phyloP scores from a whole-genome alignment of 2,329 filamentous ascomycete species.

The Fusarium siculi region DNA sequence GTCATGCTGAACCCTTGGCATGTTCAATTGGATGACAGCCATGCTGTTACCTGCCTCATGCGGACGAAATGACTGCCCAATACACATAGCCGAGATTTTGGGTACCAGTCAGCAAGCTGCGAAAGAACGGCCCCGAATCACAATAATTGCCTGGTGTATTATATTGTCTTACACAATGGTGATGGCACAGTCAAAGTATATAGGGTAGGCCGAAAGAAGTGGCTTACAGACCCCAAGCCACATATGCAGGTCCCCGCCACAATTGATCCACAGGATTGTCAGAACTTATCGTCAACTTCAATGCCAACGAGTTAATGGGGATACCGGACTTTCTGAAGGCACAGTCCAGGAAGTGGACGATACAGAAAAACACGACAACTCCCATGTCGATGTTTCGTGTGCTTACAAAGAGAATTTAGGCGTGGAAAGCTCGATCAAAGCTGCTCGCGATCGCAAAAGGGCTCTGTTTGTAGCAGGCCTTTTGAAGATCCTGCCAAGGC shows the following conservation, averaged over 20 bases:
- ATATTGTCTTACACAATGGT: neutral
- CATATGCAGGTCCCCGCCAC: constrained; percentile 32
- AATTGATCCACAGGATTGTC: constrained; percentile 33
- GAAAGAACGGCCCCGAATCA: neutral
- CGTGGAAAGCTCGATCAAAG: constrained; percentile 19
- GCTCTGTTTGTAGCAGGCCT: constrained; percentile 39
- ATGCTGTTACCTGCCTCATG: neutral
- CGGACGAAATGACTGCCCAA: neutral
- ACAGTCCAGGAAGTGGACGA: constrained; percentile 24
- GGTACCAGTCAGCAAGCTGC: neutral
- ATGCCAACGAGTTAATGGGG: constrained; percentile 16
- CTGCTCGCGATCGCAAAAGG: constrained; percentile 39
- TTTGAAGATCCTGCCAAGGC: constrained; percentile 37
- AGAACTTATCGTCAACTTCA: constrained; percentile 44
- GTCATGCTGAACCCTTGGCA: neutral
- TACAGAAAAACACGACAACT: neutral
- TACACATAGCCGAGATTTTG: neutral
- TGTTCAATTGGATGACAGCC: neutral
- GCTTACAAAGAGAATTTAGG: neutral
- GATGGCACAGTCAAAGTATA: neutral
- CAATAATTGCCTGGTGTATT: neutral
- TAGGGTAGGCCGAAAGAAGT: constrained; percentile 11
- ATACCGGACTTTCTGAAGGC: constrained; percentile 24
- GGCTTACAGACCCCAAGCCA: constrained; percentile 30
- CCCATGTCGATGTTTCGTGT: constrained; percentile 4